Evolutionary conservation across 352 stramenopile species (phyloP).

Genomic region (Pythium brassicae): DNA sequence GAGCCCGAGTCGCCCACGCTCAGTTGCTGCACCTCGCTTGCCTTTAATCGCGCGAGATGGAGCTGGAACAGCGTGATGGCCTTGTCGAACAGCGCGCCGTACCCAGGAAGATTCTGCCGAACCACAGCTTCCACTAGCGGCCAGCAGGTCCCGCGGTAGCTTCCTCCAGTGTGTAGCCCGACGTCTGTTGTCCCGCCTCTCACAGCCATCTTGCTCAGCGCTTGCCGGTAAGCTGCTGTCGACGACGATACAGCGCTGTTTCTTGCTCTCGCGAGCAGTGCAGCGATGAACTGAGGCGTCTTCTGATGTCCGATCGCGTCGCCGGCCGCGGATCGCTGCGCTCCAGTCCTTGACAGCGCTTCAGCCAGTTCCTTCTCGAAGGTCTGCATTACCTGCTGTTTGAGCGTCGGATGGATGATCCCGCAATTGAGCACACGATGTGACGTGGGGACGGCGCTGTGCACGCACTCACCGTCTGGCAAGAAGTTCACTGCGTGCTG

Average conservation of each 20-base stretch:
- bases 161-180: conserved; percentile 39
- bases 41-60: conserved; percentile 2
- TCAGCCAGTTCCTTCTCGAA: too few relatives aligned
- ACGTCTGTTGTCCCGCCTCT: conserved; percentile 45
- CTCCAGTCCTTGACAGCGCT: conserved; percentile 17
- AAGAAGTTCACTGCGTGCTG: conserved; percentile 29
- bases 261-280: conserved; percentile 13
- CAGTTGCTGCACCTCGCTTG: neutral
- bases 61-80: conserved; percentile 29
- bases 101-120: conserved; percentile 27
- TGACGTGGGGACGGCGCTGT: conserved; percentile 33
- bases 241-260: too few relatives aligned
- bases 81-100: conserved; percentile 29
- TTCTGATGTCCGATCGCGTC: conserved; percentile 37
- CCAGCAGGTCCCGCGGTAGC: conserved; percentile 47
- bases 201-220: too few relatives aligned
- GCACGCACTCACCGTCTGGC: conserved; percentile 17
- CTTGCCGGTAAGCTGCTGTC: too few relatives aligned
- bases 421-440: conserved; percentile 27
- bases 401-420: conserved; percentile 11
- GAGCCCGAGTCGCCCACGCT: too few relatives aligned
- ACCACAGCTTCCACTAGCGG: conserved; percentile 35
- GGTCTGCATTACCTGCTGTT: too few relatives aligned
- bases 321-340: conserved; percentile 22
- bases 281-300: conserved; percentile 46